These are phyloP conservation scores for Orbilia quercus DNA, from an alignment of 2,329 filamentous ascomycete genomes.

Conservation along the genomic window DNA sequence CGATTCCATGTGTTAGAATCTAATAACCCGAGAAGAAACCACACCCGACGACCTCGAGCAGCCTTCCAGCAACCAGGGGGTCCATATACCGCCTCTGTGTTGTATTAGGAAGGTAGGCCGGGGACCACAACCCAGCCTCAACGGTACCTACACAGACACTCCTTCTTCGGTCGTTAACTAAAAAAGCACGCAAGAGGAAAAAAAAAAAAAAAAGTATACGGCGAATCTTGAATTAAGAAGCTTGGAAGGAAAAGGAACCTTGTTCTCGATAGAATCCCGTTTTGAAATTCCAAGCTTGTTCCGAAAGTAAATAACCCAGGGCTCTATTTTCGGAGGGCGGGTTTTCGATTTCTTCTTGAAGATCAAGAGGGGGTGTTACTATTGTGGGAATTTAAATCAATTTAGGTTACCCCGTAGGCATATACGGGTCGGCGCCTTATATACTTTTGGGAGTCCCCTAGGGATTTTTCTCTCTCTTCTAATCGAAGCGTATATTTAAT, in stretches of 20 bases:
- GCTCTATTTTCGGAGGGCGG: slow-evolving; percentile 34
- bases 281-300: slow-evolving; percentile 27
- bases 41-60: slow-evolving; percentile 46
- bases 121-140: slow-evolving; percentile 21
- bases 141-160: slow-evolving; percentile 5
- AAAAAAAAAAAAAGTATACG: too few relatives aligned
- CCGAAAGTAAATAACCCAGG: neutral
- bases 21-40: slow-evolving; percentile 56
- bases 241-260: slow-evolving; percentile 46
- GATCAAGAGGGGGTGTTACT: neutral
- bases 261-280: slow-evolving; percentile 49
- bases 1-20: slow-evolving; percentile 46
- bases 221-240: slow-evolving; percentile 56
- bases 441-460: slow-evolving; percentile 32
- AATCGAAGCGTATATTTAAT: slow-evolving; percentile 16
- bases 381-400: neutral
- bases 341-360: too few relatives aligned
- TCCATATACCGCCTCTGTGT: slow-evolving; percentile 23
- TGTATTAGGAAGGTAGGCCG: slow-evolving; percentile 53
- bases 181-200: slow-evolving; percentile 55
- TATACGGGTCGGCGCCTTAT: slow-evolving; percentile 46
- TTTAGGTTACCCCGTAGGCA: slow-evolving; percentile 5
- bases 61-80: slow-evolving; percentile 29
- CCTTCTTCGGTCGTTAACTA: neutral
- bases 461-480: neutral